Conservation (phyloP, 2,329 filamentous ascomycete genomes). For the Aspergillus japonicus region DNA sequence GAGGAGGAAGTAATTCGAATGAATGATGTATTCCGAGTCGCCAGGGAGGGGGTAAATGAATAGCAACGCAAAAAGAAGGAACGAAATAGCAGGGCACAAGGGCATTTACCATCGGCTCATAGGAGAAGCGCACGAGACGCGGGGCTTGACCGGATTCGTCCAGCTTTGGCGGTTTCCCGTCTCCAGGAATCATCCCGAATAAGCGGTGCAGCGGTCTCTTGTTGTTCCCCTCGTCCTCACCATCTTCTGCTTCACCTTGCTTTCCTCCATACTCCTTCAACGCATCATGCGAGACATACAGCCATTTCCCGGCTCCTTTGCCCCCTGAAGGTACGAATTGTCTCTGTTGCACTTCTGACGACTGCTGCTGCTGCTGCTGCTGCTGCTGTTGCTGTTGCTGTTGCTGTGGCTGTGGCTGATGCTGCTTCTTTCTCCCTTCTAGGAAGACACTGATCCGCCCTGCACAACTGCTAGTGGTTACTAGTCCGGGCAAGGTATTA, state of each 20-base stretch:
- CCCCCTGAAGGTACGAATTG: constrained; percentile 67
- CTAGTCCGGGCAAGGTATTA: constrained; percentile 70
- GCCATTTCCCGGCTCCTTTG: constrained; percentile 81
- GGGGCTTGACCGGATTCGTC: constrained; percentile 47
- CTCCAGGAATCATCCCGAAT: constrained; percentile 45
- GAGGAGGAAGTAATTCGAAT: too few relatives aligned
- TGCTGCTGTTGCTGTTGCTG: too few relatives aligned
- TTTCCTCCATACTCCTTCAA: constrained; percentile 40
- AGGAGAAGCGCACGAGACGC: constrained; percentile 76
- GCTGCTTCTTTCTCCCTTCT: constrained; percentile 63
- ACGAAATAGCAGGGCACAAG: not conserved
- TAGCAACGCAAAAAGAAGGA: constrained; percentile 31
- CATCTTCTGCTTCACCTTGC: constrained; percentile 4
- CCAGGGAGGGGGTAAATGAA: constrained; percentile 56
- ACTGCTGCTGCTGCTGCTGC: not conserved
- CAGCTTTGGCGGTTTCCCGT: constrained; percentile 30
- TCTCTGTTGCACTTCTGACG: constrained; percentile 17
- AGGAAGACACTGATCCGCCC: constrained; percentile 84
- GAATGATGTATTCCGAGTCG: too few relatives aligned
- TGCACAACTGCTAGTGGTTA: constrained; percentile 91
- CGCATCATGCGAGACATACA: constrained; percentile 83
- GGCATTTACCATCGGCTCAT: constrained; percentile 81
- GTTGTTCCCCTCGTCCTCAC: constrained; percentile 25
- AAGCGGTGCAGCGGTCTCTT: constrained; percentile 35
- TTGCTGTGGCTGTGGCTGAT: constrained; percentile 13